These are phyloP conservation scores for Skeletonema grethae DNA, from an alignment of 108 stramenopile species.

Conservation along the genomic window DNA sequence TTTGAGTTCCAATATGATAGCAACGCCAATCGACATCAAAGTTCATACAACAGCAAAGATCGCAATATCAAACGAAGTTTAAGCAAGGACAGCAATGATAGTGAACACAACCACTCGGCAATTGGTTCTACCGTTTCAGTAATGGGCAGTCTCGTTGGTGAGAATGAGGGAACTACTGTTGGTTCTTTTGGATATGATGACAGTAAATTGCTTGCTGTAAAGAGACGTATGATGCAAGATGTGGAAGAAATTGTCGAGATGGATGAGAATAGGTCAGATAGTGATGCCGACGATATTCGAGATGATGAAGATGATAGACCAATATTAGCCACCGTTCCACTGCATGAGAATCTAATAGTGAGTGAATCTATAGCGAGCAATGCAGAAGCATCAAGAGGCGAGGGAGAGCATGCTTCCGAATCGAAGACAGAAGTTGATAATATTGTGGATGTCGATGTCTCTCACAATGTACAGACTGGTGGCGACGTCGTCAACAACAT, in stretches of 20 bases:
- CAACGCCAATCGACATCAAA: neutral
- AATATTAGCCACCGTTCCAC: neutral
- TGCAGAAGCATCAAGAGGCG: constrained; percentile 8
- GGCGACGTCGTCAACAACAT: neutral
- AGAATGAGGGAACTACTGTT: constrained; percentile 10
- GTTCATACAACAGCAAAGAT: neutral
- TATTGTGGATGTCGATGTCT: too few species aligned
- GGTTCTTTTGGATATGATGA: constrained; percentile 7
- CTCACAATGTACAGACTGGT: too few species aligned
- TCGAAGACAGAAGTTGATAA: neutral
- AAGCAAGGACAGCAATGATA: constrained; percentile 16
- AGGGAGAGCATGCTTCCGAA: constrained; percentile 19
- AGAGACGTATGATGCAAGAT: constrained; percentile 35
- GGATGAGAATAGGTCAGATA: constrained; percentile 1
- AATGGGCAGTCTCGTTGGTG: constrained; percentile 32
- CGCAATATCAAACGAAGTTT: neutral
- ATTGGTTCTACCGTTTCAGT: constrained; percentile 39
- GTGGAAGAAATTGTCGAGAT: constrained; percentile 12
- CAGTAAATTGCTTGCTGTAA: constrained; percentile 18
- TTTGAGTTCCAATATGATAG: neutral
- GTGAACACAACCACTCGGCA: constrained; percentile 10
- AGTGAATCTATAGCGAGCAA: constrained; percentile 35
- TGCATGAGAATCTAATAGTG: neutral
- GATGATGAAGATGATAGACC: neutral
- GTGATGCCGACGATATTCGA: neutral